These are phyloP conservation scores for Stemphylium lycopersici DNA, from an alignment of 2,329 filamentous ascomycete species.

Conservation along the genomic window DNA sequence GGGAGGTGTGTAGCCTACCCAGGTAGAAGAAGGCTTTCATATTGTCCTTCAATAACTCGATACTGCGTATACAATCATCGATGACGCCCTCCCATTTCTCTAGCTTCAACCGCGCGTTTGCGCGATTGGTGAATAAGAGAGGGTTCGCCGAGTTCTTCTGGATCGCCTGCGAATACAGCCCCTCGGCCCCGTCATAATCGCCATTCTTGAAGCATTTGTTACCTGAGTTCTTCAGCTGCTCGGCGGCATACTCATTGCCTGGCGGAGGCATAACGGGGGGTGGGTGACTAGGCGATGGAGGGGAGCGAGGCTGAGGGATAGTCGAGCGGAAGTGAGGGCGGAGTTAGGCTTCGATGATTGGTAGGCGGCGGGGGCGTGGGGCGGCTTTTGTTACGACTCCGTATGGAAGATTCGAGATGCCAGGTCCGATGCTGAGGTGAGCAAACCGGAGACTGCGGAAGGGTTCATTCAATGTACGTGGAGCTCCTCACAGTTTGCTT, in stretches of 20 bases:
- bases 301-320: not conserved
- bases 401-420: constrained; percentile 35
- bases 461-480: not conserved
- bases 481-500: not conserved
- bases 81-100: constrained; percentile 75
- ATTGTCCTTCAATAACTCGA: constrained; percentile 68
- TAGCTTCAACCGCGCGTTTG: constrained; percentile 79
- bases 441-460: constrained; percentile 15
- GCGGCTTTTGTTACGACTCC: constrained; percentile 18
- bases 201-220: constrained; percentile 69
- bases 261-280: constrained; percentile 27
- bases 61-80: constrained; percentile 75
- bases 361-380: constrained; percentile 25
- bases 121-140: constrained; percentile 86
- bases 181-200: constrained; percentile 70
- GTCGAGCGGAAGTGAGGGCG: constrained; percentile 26
- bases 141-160: constrained; percentile 78
- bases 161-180: constrained; percentile 78
- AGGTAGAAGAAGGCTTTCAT: constrained; percentile 88
- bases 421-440: constrained; percentile 21
- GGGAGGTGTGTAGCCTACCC: constrained; percentile 40
- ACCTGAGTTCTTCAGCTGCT: constrained; percentile 59
- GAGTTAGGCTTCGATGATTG: constrained; percentile 31
- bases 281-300: constrained; percentile 4
- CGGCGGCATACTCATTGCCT: constrained; percentile 50